Evolutionary conservation across 371 early-diverging fungal species (phyloP).

Genomic region (Apophysomyces variabilis): DNA sequence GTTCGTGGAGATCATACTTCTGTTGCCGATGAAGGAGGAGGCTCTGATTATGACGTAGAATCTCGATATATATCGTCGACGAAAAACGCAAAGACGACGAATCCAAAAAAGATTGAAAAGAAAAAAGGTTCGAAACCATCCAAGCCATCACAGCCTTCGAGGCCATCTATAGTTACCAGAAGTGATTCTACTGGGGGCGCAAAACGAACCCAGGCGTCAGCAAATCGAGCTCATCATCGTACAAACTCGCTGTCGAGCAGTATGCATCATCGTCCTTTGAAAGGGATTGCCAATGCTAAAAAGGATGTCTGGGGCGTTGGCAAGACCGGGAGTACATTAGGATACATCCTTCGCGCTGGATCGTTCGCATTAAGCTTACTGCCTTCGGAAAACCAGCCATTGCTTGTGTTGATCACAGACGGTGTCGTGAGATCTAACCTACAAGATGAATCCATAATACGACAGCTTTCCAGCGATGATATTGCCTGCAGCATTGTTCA

Average conservation of each 20-base stretch:
- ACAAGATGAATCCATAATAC: conserved; percentile 53
- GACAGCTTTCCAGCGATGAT: conserved; percentile 53
- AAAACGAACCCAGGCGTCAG: background rate
- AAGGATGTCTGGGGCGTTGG: conserved; percentile 68
- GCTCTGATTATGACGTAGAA: conserved; percentile 10
- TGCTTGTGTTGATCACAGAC: conserved; percentile 81
- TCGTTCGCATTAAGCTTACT: conserved; percentile 71
- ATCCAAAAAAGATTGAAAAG: conserved; percentile 3
- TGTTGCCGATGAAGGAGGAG: conserved; percentile 24
- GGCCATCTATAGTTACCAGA: background rate
- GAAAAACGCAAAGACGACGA: background rate
- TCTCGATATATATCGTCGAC: background rate
- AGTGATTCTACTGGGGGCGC: background rate
- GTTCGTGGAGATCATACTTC: conserved; percentile 52
- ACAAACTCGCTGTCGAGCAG: conserved; percentile 10
- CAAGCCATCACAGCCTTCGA: background rate
- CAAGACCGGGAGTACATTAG: conserved; percentile 59
- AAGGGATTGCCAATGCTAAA: conserved; percentile 20
- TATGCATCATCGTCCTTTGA: conserved; percentile 10
- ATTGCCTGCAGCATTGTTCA: conserved; percentile 82
- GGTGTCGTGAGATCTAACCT: conserved; percentile 78
- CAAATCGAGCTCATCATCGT: conserved; percentile 9
- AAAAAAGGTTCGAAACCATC: background rate
- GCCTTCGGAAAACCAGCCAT: conserved; percentile 68
- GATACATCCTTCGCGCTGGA: conserved; percentile 71